Evolutionary conservation across 2,329 filamentous ascomycete species (phyloP), one percentile per base, ranked within the genome.

Genomic region (Fonsecaea pugnacius): DNA sequence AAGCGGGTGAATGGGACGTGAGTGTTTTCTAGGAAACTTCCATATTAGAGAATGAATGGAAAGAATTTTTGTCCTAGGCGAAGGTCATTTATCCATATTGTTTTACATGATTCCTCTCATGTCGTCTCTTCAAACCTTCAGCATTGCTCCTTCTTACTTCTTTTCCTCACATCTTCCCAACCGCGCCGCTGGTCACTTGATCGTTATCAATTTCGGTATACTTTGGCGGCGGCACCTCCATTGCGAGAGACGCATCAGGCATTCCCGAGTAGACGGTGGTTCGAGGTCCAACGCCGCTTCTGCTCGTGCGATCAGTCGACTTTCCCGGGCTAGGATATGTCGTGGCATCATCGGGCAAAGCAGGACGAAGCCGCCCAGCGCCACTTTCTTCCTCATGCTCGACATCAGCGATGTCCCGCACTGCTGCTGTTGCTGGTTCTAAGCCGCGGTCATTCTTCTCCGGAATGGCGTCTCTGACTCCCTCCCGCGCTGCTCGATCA

Each of bases 1-100:
- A 70, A 65, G 61, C 70, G 14, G 72, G 71, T 52, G 73, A 74
- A 35, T 75, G 73, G 67, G 68, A 70, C 58, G 67, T 69, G 12
- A 69, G 65, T 55, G 30, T 33, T 16, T 68, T 68, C 33, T 69
- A 58, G 43, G 27, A 30, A 5, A 16, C 5, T 16, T 2, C 46
- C 30, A 33, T 3, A n/a, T 33, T 21, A 58, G 9, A 38, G 40
- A 35, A 35, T 35, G 12, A 36, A 59, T 50, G 53, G 36, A 40
- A 18, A 27, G 33, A 18, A 24, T 1, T 38, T 36, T 9, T 56
- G 21, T 14, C 16, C 38, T 18, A 21, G 5, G 16, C 16, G 38
- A 43, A 43, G 16, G 1, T 43, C 38, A 18, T 9, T 43, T 55
- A 24, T 21, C 8, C 14, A 32, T 55, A 10, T 36, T 33, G n/a